Percentiles rank a stretch among this genome's conserved stretches.
Evolutionary conservation across 2,329 filamentous ascomycete genomes (phyloP).

Genomic region (Phyllachora maydis): DNA sequence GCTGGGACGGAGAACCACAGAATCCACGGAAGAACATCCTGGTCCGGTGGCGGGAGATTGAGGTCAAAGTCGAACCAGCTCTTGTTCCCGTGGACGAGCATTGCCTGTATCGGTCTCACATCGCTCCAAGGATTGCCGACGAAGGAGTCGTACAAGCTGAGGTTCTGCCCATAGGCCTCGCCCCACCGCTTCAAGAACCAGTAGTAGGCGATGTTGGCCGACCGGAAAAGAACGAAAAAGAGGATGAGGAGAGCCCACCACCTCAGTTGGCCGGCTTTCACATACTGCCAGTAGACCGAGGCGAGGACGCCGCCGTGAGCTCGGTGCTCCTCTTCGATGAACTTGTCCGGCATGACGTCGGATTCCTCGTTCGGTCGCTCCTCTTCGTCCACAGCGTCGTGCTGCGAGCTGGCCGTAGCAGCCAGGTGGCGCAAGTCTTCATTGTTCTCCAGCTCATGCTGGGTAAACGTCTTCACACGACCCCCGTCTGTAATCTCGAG

Average conservation of each 20-base stretch:
- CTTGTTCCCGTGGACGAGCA: not conserved
- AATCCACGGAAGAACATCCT: conserved; percentile 56
- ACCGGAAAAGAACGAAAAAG: conserved; percentile 40
- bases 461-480: conserved; percentile 19
- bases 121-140: conserved; percentile 5
- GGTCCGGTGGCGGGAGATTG: conserved; percentile 41
- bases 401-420: conserved; percentile 4
- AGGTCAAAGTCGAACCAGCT: conserved; percentile 10
- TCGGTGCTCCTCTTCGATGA: conserved; percentile 59
- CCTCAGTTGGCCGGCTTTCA: conserved; percentile 55
- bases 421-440: conserved; percentile 13
- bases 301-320: conserved; percentile 56
- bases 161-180: conserved; percentile 37
- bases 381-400: conserved; percentile 11
- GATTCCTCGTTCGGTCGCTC: conserved; percentile 18
- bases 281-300: conserved; percentile 66
- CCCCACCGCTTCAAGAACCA: conserved; percentile 83
- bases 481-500: conserved; percentile 45
- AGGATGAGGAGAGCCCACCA: conserved; percentile 52
- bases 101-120: conserved; percentile 1
- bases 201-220: conserved; percentile 42
- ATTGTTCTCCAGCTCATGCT: conserved; percentile 14
- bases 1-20: conserved; percentile 48
- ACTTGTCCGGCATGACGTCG: conserved; percentile 46
- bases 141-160: not conserved